Evolutionary conservation across 768 basidiomycete genomes (phyloP).

Genomic region (Boletus rex-veris): DNA sequence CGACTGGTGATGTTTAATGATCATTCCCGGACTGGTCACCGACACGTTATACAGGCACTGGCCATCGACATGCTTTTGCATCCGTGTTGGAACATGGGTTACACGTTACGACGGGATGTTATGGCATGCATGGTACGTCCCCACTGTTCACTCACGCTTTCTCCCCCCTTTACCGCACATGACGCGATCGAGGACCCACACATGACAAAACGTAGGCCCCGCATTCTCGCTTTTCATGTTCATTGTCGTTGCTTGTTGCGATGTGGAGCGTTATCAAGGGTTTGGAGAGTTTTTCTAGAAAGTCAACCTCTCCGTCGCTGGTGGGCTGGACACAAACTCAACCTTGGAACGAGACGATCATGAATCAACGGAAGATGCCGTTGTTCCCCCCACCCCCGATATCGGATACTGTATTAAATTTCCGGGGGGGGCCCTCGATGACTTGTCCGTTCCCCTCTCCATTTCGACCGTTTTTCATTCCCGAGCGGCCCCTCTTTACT

Average conservation of each 20-base stretch:
- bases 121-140: conserved; percentile 10
- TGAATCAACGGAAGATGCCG: conserved; percentile 6
- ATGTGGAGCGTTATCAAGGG: background rate
- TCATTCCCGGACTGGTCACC: background rate
- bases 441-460: background rate
- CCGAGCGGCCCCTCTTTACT: background rate
- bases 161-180: background rate
- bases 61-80: conserved; percentile 1
- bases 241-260: conserved; percentile 5
- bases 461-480: conserved; percentile 8
- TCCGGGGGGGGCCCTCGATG: background rate
- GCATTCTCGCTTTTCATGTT: background rate
- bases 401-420: background rate
- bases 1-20: conserved; percentile 2
- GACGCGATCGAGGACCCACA: conserved; percentile 2
- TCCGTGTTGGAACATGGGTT: background rate
- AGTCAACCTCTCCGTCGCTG: background rate
- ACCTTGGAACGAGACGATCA: conserved; percentile 1
- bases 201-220: conserved; percentile 5
- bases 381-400: background rate
- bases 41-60: conserved; percentile 3
- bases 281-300: no score
- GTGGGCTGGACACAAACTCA: background rate
- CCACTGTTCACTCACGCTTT: background rate
- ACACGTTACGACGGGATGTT: conserved; percentile 8